These are phyloP conservation scores for Umbelopsis sp. DNA, from an alignment of 192 early-diverging fungal species.

Conservation along the genomic window DNA sequence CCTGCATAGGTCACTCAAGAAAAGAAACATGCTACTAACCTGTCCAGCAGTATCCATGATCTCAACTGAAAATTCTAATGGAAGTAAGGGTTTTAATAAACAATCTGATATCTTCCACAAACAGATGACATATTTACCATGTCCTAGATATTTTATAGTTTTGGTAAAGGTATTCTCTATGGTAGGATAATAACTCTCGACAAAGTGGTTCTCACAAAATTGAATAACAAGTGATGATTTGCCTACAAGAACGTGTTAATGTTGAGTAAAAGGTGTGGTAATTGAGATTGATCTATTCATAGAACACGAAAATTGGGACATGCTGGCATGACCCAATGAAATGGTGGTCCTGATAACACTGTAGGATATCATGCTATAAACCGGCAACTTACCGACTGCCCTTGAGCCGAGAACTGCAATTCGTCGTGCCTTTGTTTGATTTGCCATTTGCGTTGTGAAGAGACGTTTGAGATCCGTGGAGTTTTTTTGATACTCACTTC, in stretches of 20 bases:
- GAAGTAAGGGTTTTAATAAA: neutral
- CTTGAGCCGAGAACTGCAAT: slow-evolving; percentile 81
- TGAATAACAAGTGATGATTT: slow-evolving; percentile 92
- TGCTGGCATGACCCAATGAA: neutral
- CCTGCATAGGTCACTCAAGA: neutral
- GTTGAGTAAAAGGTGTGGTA: neutral
- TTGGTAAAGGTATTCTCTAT: slow-evolving; percentile 93
- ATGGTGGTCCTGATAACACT: too few species aligned
- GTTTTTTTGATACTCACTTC: neutral
- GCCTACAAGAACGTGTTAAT: slow-evolving; percentile 39
- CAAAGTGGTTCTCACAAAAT: slow-evolving; percentile 91
- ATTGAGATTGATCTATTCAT: slow-evolving; percentile 8
- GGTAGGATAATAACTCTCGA: slow-evolving; percentile 93
- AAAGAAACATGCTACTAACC: slow-evolving; percentile 43
- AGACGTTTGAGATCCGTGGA: neutral
- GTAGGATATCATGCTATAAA: neutral
- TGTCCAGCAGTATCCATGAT: slow-evolving; percentile 98
- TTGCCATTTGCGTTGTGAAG: slow-evolving; percentile 23
- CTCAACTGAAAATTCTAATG: slow-evolving; percentile 76
- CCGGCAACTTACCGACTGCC: slow-evolving; percentile 64
- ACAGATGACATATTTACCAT: slow-evolving; percentile 35
- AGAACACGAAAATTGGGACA: neutral
- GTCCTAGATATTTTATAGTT: slow-evolving; percentile 75
- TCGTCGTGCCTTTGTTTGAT: slow-evolving; percentile 67
- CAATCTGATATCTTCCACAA: neutral